A percentile compares a stretch with the other conserved stretches of the same genome.
phyloP scores from a whole-genome alignment of 2,329 filamentous ascomycete genomes.

The Fusarium ramigenum region DNA sequence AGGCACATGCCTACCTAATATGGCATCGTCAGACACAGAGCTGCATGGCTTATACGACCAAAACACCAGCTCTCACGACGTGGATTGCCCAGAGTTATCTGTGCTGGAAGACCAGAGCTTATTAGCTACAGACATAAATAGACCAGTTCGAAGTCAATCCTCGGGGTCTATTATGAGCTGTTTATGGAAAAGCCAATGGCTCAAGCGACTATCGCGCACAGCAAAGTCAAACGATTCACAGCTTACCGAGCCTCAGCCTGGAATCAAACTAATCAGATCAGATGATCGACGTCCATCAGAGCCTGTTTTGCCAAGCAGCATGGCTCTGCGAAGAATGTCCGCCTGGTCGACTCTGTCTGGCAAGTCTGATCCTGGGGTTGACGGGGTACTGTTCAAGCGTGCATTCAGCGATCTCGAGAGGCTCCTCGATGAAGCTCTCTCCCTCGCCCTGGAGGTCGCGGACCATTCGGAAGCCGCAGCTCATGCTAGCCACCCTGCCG shows the following conservation, averaged over 20 bases:
- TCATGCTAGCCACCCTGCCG: constrained; percentile 15
- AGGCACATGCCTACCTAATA: not conserved
- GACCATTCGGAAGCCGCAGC: constrained; percentile 43
- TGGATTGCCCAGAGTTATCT: constrained; percentile 6
- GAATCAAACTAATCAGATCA: constrained; percentile 9
- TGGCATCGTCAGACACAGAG: not conserved
- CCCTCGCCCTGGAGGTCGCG: constrained; percentile 53
- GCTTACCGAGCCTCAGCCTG: constrained; percentile 43
- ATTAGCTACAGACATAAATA: not conserved
- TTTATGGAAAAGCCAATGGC: constrained; percentile 48
- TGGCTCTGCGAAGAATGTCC: constrained; percentile 28
- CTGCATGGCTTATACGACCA: not conserved
- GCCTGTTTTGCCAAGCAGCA: constrained; percentile 24
- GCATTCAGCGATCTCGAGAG: constrained; percentile 56
- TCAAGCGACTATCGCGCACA: constrained; percentile 45
- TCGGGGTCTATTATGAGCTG: constrained; percentile 46
- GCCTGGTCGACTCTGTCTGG: constrained; percentile 30
- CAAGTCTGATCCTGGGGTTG: constrained; percentile 37
- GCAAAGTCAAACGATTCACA: constrained; percentile 40
- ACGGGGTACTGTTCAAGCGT: constrained; percentile 46
- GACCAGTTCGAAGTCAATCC: constrained; percentile 38
- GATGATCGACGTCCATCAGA: constrained; percentile 38
- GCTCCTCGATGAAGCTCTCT: constrained; percentile 57
- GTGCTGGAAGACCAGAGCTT: not conserved
- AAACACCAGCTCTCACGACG: not conserved